Evolutionary conservation across 1,284 basidiomycete genomes (phyloP).

Genomic region (Taiwanofungus camphoratus): DNA sequence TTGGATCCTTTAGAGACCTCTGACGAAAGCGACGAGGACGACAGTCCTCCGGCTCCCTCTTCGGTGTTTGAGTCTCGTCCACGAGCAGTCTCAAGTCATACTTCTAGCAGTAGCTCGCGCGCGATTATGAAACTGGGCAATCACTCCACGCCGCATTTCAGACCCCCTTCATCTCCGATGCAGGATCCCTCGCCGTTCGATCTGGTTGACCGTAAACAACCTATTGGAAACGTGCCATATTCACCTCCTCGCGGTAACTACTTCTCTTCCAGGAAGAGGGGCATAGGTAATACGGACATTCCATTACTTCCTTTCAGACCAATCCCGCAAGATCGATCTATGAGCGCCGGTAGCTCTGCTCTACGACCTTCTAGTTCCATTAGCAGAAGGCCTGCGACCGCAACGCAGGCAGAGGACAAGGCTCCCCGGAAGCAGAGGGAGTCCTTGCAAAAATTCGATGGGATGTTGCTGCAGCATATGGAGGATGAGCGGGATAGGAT

Average conservation of each 20-base stretch:
- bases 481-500: slow-evolving; percentile 68
- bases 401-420: slow-evolving; percentile 13
- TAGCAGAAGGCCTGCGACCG: slow-evolving; percentile 17
- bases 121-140: slow-evolving; percentile 39
- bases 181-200: slow-evolving; percentile 17
- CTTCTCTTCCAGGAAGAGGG: slow-evolving; percentile 20
- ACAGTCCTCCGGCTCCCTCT: slow-evolving; percentile 16
- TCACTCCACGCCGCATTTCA: slow-evolving; percentile 29
- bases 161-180: slow-evolving; percentile 25
- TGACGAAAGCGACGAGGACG: slow-evolving; percentile 49
- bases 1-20: slow-evolving; percentile 68
- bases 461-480: slow-evolving; percentile 70
- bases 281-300: slow-evolving; percentile 14
- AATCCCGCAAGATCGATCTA: neutral
- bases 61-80: slow-evolving; percentile 5
- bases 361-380: slow-evolving; percentile 19
- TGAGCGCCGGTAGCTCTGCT: slow-evolving; percentile 4
- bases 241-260: slow-evolving; percentile 15
- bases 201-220: slow-evolving; percentile 23
- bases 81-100: slow-evolving; percentile 6
- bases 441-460: slow-evolving; percentile 59
- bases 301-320: slow-evolving; percentile 10
- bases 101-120: slow-evolving; percentile 19
- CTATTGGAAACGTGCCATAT: slow-evolving; percentile 24
- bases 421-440: slow-evolving; percentile 40